Base-by-base conservation (phyloP, 2,329 filamentous ascomycete genomes). In the Trichoderma polysporum region DNA sequence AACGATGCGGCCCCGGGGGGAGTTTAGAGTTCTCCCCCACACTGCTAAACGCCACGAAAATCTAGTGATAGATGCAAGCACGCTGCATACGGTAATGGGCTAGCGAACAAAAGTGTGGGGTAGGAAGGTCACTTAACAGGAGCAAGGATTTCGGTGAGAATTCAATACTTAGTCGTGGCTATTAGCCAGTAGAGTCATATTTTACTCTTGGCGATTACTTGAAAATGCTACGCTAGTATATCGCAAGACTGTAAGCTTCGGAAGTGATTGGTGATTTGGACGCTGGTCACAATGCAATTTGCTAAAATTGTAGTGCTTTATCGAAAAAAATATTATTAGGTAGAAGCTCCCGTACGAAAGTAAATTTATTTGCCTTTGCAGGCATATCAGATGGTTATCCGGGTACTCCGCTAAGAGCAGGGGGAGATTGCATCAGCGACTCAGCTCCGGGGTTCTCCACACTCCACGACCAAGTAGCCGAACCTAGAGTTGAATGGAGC, bases 1-100 rank as follows among this genome's bases (percentile, higher is more conserved):
- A 27, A 25, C 25, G 25, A 53, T 47, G 47, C 29, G 19, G 17
- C 29, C n/a, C 39, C 60, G 60, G 60, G 60, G 60, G 60, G 60
- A 63, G 60, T 63, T 63, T 63, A 63, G 60, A 31, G 15, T 53
- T 54, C 53, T 63, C 60, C 60, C 60, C 60, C 60, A 53, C 59
- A 53, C 35, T 37, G 9, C 27, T 8, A 63, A 31, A 63, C 60
- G 60, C 60, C 60, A 63, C 60, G 19, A 53, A 31, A 33, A 13
- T 22, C 41, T 35, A 9, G 13, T 50, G 45, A 33, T 27, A 37
- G 35, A n/a, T n/a, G 25, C 27, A 29, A 39, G 31, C 17, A 9
- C 31, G 10, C 41, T 47, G n/a, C 39, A 25, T 12, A 37, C 13
- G 17, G 33, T 22, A 37, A n/a, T 29, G 29, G 33, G 8, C 47